Evolutionary conservation across 371 early-diverging fungal genomes (phyloP).

Genomic region (Apophysomyces elegans): DNA sequence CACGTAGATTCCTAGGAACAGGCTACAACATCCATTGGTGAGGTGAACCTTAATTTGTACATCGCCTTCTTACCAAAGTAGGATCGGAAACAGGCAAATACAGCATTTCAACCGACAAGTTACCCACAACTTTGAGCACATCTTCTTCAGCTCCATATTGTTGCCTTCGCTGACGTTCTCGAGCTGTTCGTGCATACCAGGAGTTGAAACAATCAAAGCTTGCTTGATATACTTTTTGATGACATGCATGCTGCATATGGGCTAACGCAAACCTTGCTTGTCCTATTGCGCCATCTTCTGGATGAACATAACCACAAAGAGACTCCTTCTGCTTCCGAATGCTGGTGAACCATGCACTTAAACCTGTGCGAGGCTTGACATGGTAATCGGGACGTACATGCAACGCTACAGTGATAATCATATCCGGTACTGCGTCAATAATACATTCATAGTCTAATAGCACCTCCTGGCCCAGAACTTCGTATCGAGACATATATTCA

Average conservation of each 20-base stretch:
- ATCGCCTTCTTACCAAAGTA: slow-evolving; percentile 26
- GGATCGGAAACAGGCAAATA: slow-evolving; percentile 41
- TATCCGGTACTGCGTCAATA: slow-evolving; percentile 41
- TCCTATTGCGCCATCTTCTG: slow-evolving; percentile 52
- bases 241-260: slow-evolving; percentile 50
- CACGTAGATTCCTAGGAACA: slow-evolving; percentile 17
- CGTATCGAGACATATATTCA: slow-evolving; percentile 43
- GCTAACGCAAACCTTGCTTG: slow-evolving; percentile 46
- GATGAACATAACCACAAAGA: slow-evolving; percentile 44
- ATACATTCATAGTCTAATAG: slow-evolving; percentile 50
- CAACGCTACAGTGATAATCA: slow-evolving; percentile 48
- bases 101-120: slow-evolving; percentile 42
- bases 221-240: slow-evolving; percentile 37
- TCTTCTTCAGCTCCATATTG: slow-evolving; percentile 44
- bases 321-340: slow-evolving; percentile 42
- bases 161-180: slow-evolving; percentile 34
- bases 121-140: slow-evolving; percentile 44
- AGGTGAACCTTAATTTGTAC: neutral
- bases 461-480: slow-evolving; percentile 36
- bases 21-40: neutral
- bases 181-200: slow-evolving; percentile 36
- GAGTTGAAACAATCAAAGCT: slow-evolving; percentile 52
- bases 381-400: slow-evolving; percentile 53
- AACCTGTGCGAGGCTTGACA: slow-evolving; percentile 41
- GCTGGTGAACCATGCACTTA: slow-evolving; percentile 33